Conservation (phyloP, 768 basidiomycete genomes). For the Calocera viscosa region DNA sequence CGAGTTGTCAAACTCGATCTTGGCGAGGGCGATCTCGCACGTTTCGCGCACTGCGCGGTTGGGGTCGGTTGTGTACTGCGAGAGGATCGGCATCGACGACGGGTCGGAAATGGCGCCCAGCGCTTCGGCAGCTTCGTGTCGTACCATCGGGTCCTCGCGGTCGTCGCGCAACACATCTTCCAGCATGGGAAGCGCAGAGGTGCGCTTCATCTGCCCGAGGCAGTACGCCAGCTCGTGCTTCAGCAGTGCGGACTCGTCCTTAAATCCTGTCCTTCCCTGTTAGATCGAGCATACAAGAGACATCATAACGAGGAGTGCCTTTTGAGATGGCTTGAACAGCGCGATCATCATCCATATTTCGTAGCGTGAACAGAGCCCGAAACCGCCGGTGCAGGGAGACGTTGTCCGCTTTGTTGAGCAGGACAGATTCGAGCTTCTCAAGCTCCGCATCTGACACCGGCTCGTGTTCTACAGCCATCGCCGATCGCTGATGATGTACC, state of each 20-base stretch:
- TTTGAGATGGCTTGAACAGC: constrained; percentile 76
- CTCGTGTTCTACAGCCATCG: constrained; percentile 19
- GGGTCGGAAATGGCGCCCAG: constrained; percentile 82
- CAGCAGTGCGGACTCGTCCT: constrained; percentile 74
- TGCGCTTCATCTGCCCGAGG: constrained; percentile 76
- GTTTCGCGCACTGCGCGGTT: constrained; percentile 79
- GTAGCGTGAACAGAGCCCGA: constrained; percentile 82
- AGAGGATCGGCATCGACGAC: constrained; percentile 53
- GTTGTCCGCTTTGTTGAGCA: constrained; percentile 63
- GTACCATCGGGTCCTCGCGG: constrained; percentile 84
- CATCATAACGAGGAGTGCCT: constrained; percentile 36
- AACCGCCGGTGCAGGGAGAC: constrained; percentile 78
- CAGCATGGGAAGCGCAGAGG: constrained; percentile 62
- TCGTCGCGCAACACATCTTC: constrained; percentile 59
- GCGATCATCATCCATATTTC: constrained; percentile 54
- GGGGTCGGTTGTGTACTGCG: constrained; percentile 56
- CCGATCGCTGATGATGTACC: neutral
- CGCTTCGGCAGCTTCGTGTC: constrained; percentile 99
- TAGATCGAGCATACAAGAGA: neutral
- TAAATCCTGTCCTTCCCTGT: constrained; percentile 49
- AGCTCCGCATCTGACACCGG: constrained; percentile 39
- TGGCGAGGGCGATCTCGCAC: constrained; percentile 90
- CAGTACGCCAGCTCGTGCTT: constrained; percentile 98
- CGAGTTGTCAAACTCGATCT: constrained; percentile 73
- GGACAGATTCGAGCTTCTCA: constrained; percentile 50